Evolutionary conservation across 108 stramenopile genomes (phyloP).

Genomic region (Craspedostauros australis): DNA sequence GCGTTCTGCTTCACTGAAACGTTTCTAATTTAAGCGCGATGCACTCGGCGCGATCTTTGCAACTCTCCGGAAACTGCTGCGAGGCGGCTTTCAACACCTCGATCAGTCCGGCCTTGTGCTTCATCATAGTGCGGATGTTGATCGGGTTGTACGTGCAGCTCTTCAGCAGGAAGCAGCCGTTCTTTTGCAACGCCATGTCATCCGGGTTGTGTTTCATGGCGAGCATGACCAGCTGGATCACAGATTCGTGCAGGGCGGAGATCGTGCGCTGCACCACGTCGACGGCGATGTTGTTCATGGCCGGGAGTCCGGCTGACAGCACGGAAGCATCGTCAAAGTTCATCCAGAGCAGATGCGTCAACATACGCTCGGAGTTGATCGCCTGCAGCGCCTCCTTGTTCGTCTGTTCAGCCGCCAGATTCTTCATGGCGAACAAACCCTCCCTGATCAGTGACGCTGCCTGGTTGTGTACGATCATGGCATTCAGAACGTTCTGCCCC

Average conservation of each 20-base stretch:
- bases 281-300: constrained; percentile 32
- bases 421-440: constrained; percentile 17
- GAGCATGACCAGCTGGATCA: constrained; percentile 4
- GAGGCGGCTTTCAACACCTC: constrained; percentile 11
- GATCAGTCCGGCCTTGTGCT: constrained; percentile 1
- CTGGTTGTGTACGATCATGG: constrained; percentile 22
- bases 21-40: constrained; percentile 11
- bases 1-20: no score
- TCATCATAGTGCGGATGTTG: constrained; percentile 13
- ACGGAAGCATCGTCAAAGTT: no score
- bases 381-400: constrained; percentile 13
- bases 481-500: constrained; percentile 23
- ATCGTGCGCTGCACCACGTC: constrained; percentile 12
- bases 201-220: constrained; percentile 20
- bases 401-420: constrained; percentile 7
- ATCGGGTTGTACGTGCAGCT: constrained; percentile 14
- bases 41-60: constrained; percentile 10
- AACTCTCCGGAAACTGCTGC: constrained; percentile 11
- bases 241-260: constrained; percentile 5
- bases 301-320: no score
- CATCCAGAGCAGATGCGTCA: no score
- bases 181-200: constrained; percentile 21
- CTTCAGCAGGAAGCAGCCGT: constrained; percentile 25
- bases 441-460: constrained; percentile 19
- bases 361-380: no score